Evolutionary conservation across 106 monocot genomes (phyloP), one percentile per base, ranked within the genome.

Genomic region (Alisma plantagoaquatica): DNA sequence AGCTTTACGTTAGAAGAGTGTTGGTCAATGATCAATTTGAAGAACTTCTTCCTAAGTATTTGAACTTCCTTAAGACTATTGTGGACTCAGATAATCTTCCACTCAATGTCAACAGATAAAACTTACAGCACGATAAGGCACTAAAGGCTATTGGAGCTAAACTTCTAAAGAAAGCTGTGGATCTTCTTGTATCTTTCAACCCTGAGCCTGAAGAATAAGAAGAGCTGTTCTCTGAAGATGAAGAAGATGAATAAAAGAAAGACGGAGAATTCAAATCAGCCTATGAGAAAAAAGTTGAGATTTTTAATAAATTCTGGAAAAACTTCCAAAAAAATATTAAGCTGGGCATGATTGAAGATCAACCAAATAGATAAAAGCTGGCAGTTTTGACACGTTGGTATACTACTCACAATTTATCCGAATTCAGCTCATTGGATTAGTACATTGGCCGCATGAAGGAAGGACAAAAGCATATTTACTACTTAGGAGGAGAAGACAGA

Each of bases 231-330:
- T 63, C 64, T 62, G 86, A 70, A 70, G 84, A 81, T 27, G n/a
- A n/a, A n/a, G n/a, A n/a, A n/a, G n/a, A n/a, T n/a, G n/a, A n/a
- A n/a, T n/a, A n/a, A n/a, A n/a, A n/a, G n/a, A n/a, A n/a, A n/a
- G n/a, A n/a, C n/a, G n/a, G n/a, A n/a, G n/a, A n/a, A n/a, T n/a
- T n/a, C n/a, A n/a, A n/a, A n/a, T n/a, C n/a, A 26, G 49, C 73
- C 23, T 70, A 84, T 57, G 84, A 89, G 70, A 96, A 88, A 51
- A 88, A 75, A 63, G 94, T 87, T 0, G 77, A 77, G 35, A n/a
- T n/a, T n/a, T n/a, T n/a, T n/a, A n/a, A n/a, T n/a, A 89, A 85
- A 45, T 98, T 98, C 66, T 98, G 96, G 96, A 98, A 90, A 30
- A 85, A 89, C 60, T 98, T 85, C 68, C 85, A 85, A 15, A 98